Base-by-base conservation (phyloP, 495 filamentous ascomycete genomes). In the Tuber melanosporum region DNA sequence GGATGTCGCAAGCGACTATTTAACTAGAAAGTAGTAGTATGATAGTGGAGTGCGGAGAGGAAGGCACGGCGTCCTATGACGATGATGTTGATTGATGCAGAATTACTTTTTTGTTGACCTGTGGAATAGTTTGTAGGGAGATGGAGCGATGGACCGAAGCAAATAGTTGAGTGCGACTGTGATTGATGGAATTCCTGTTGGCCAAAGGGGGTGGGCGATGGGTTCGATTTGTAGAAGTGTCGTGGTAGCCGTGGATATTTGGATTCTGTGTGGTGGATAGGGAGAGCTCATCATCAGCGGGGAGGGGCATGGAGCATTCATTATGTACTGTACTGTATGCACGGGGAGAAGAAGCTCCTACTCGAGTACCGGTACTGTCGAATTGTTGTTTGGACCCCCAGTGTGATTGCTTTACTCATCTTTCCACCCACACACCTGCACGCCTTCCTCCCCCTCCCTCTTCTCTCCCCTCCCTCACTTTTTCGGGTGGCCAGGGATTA, bases 51-150 rank as follows among this genome's bases (percentile, higher is more conserved):
- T 73, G 73, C 43, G 73, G 71, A 76, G 77, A 76, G 41, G 77
- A 75, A 46, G 73, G 77, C 26, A 74, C 71, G 76, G 78, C 76
- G 78, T 57, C 41, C 46, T 74, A 76, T 76, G 77, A 72, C 76
- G 79, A 79, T 76, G 70, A 71, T 76, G 62, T 57, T 71, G 70
- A 49, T 39, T 76, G 71, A 36, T 74, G 71, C 78, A 71, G 73
- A 80, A 73, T 69, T 45, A 70, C 76, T 77, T 80, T 78, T 74
- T 77, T 71, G 79, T 77, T 74, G 78, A 79, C 71, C 69, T 45
- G 45, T 76, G 49, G 73, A 72, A 71, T 78, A 49, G 7, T 66
- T 71, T 36, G 47, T 42, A 79, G 75, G 73, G 42, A 73, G 47
- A 71, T 52, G 47, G 44, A 66, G 7, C 41, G 76, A 78, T 70